phyloP scores from a whole-genome alignment of 1,284 basidiomycete genomes.

The Microbotryomycetes sp. region DNA sequence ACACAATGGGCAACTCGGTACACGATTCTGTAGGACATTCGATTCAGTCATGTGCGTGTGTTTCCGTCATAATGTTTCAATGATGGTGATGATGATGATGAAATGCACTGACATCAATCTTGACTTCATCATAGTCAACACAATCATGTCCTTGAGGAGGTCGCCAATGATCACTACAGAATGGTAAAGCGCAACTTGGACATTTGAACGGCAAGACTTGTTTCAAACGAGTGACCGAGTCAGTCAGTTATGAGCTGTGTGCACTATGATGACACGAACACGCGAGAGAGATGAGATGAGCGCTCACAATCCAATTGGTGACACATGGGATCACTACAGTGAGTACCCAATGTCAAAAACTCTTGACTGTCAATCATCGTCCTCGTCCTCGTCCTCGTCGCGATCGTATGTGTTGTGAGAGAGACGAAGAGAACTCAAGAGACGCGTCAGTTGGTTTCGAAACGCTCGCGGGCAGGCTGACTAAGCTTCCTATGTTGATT shows the following conservation, averaged over 20 bases:
- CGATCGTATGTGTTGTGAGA: too few relatives aligned
- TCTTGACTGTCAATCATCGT: conserved; percentile 7
- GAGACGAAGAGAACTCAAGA: too few relatives aligned
- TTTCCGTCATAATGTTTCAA: not conserved
- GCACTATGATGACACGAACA: not conserved
- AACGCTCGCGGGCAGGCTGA: too few relatives aligned
- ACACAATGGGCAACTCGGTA: conserved; percentile 31
- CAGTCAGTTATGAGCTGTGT: not conserved
- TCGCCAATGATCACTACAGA: conserved; percentile 23
- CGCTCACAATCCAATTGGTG: conserved; percentile 7
- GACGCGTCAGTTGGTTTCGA: too few relatives aligned
- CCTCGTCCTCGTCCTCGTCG: too few relatives aligned
- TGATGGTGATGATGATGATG: not conserved
- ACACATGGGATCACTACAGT: conserved; percentile 22
- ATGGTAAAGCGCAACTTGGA: conserved; percentile 11
- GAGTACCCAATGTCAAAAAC: conserved; percentile 24
- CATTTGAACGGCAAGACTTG: conserved; percentile 30
- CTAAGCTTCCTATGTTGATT: too few relatives aligned
- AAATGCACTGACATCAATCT: conserved; percentile 13
- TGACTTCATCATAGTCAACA: conserved; percentile 3
- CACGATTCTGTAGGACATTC: conserved; percentile 13
- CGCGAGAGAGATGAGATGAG: not conserved
- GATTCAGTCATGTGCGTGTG: not conserved
- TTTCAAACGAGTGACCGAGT: not conserved
- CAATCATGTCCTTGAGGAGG: conserved; percentile 18